phyloP scores from a whole-genome alignment of 805 yeast genomes.

The Barnettozyma wickerhamii region DNA sequence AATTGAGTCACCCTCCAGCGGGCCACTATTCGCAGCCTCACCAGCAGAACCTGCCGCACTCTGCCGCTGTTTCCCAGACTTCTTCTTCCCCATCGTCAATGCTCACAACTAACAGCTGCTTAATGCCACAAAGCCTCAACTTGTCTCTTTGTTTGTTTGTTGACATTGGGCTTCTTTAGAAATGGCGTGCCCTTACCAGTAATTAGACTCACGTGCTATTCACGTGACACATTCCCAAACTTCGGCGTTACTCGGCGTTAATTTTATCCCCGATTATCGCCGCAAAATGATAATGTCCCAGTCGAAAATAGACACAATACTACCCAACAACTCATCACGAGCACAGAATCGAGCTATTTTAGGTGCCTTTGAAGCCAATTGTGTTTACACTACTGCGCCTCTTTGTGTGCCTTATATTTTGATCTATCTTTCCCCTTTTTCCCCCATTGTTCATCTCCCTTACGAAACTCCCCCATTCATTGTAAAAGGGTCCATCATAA shows the following conservation, averaged over 20 bases:
- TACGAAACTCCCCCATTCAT: too few species aligned
- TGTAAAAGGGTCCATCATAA: too few species aligned
- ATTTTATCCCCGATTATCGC: background rate
- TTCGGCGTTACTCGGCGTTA: background rate
- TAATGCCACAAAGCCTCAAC: background rate
- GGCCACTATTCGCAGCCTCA: background rate
- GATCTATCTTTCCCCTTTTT: too few species aligned
- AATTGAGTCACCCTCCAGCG: background rate
- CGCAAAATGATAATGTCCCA: background rate
- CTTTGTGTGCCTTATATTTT: too few species aligned
- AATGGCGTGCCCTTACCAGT: background rate
- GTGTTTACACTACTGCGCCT: too few species aligned
- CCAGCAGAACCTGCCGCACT: background rate
- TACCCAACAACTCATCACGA: too few species aligned
- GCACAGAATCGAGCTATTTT: too few species aligned
- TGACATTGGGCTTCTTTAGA: background rate
- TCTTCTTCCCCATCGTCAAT: constrained; percentile 4
- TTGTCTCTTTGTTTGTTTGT: background rate
- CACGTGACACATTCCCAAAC: background rate
- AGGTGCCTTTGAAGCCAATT: too few species aligned
- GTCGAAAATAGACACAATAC: too few species aligned
- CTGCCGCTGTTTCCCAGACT: background rate
- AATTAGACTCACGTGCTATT: background rate
- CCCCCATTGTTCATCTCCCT: too few species aligned
- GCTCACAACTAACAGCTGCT: background rate